phyloP scores from a whole-genome alignment of 495 filamentous ascomycete genomes.

The Hypomontagnella submonticulosa region DNA sequence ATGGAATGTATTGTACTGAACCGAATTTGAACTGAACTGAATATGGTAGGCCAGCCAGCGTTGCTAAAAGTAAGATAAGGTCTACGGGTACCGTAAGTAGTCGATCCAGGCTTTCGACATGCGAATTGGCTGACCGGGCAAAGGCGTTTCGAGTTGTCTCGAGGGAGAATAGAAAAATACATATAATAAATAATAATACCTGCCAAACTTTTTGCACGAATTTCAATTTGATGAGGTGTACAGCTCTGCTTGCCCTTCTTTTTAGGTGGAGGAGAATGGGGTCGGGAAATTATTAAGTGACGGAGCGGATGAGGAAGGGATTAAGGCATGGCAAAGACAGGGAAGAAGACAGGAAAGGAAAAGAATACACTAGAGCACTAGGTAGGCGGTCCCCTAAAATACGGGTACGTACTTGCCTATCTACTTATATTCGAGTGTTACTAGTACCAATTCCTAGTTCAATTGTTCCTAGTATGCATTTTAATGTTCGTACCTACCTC shows the following conservation, averaged over 20 bases:
- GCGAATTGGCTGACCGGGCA: slow-evolving; percentile 4
- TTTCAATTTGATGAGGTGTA: slow-evolving; percentile 43
- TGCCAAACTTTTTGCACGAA: slow-evolving; percentile 33
- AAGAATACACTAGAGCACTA: slow-evolving; percentile 2
- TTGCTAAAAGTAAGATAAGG: no score
- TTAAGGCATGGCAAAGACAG: slow-evolving; percentile 45
- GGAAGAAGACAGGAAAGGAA: slow-evolving; percentile 34
- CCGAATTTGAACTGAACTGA: neutral
- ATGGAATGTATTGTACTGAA: slow-evolving; percentile 26
- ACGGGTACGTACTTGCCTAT: slow-evolving; percentile 33
- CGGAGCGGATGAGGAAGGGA: slow-evolving; percentile 46
- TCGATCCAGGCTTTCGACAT: no score
- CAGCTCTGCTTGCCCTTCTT: slow-evolving; percentile 33
- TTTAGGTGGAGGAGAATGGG: slow-evolving; percentile 45
- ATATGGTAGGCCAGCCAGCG: no score
- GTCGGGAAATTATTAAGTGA: slow-evolving; percentile 48
- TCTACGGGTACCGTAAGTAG: no score
- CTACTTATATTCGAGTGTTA: no score
- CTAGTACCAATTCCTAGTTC: slow-evolving; percentile 8
- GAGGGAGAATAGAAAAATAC: slow-evolving; percentile 7
- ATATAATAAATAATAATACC: slow-evolving; percentile 33
- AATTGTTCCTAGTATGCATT: slow-evolving; percentile 10
- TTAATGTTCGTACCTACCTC: slow-evolving; percentile 11
- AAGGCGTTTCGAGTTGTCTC: neutral
- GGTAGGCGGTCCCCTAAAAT: slow-evolving; percentile 40